A percentile compares a stretch with the other conserved stretches of the same genome.
These are phyloP conservation scores for Pyrenophora graminea DNA, from an alignment of 2,329 filamentous ascomycete species.

Conservation along the genomic window DNA sequence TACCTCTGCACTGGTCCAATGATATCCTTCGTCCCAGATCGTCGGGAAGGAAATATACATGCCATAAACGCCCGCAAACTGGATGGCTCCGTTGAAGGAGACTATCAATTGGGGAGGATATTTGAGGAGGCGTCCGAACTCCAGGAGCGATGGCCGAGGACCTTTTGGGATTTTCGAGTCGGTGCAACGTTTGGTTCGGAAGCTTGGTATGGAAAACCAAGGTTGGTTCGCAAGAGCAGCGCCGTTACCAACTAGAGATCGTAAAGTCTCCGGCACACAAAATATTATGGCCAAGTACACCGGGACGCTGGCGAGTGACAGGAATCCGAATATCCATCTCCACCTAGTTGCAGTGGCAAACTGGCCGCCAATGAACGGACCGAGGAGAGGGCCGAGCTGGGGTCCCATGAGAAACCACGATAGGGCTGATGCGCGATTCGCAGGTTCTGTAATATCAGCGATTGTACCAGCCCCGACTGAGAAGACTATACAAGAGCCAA, in stretches of 20 bases:
- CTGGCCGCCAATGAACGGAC: slow-evolving; percentile 50
- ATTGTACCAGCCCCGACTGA: slow-evolving; percentile 53
- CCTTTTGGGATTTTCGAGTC: slow-evolving; percentile 24
- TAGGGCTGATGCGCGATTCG: slow-evolving; percentile 48
- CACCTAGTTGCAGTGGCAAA: slow-evolving; percentile 45
- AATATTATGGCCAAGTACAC: slow-evolving; percentile 41
- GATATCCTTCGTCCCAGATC: slow-evolving; percentile 37
- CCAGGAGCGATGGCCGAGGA: slow-evolving; percentile 29
- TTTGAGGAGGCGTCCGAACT: slow-evolving; percentile 30
- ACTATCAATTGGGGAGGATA: slow-evolving; percentile 38
- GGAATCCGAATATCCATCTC: slow-evolving; percentile 54
- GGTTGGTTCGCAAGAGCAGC: slow-evolving; percentile 29
- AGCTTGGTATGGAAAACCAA: slow-evolving; percentile 33
- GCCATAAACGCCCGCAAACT: slow-evolving; percentile 34
- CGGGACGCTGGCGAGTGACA: slow-evolving; percentile 32
- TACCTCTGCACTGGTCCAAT: slow-evolving; percentile 41
- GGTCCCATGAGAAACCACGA: slow-evolving; percentile 52
- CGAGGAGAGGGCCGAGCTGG: slow-evolving; percentile 51
- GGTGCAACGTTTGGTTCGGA: slow-evolving; percentile 28
- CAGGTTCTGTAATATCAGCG: slow-evolving; percentile 49
- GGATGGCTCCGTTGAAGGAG: slow-evolving; percentile 34
- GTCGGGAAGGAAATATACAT: slow-evolving; percentile 34
- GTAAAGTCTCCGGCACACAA: slow-evolving; percentile 54
- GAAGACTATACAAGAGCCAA: slow-evolving; percentile 51
- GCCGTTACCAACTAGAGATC: slow-evolving; percentile 52